Conservation (phyloP, 805 yeast genomes). For the Ogataea sp. region DNA sequence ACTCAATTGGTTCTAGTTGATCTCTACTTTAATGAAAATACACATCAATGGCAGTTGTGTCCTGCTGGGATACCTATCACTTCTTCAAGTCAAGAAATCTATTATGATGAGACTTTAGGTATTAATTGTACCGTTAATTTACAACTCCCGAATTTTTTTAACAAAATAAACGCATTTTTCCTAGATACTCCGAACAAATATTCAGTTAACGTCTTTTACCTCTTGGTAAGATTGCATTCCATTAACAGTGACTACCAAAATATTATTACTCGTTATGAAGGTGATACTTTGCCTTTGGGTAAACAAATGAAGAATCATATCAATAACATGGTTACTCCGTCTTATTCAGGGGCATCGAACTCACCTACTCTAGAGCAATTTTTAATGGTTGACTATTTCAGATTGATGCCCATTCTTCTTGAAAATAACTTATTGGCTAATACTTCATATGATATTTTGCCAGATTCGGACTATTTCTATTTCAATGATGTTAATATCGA, state of each 20-base stretch:
- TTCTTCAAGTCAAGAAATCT: neutral
- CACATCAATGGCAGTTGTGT: constrained; percentile 47
- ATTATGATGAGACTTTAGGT: neutral
- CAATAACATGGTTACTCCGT: neutral
- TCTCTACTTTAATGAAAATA: constrained; percentile 44
- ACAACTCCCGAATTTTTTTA: constrained; percentile 15
- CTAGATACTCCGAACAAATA: constrained; percentile 35
- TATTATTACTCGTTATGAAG: constrained; percentile 5
- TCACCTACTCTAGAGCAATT: constrained; percentile 29
- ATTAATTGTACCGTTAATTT: neutral
- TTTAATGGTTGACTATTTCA: constrained; percentile 23
- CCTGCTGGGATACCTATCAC: constrained; percentile 25
- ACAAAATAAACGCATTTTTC: constrained; percentile 26
- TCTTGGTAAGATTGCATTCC: constrained; percentile 31
- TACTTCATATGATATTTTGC: constrained; percentile 21
- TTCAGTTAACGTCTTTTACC: constrained; percentile 33
- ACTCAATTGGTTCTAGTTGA: constrained; percentile 42
- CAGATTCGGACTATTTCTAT: constrained; percentile 8
- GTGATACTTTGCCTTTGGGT: neutral
- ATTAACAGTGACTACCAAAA: constrained; percentile 6
- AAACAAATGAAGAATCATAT: neutral
- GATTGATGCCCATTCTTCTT: constrained; percentile 31
- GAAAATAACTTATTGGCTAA: constrained; percentile 18
- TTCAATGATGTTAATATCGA: neutral
- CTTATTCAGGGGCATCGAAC: constrained; percentile 6